Conservation (phyloP, 805 yeast species). For the Sugiyamaella valdiviana region DNA sequence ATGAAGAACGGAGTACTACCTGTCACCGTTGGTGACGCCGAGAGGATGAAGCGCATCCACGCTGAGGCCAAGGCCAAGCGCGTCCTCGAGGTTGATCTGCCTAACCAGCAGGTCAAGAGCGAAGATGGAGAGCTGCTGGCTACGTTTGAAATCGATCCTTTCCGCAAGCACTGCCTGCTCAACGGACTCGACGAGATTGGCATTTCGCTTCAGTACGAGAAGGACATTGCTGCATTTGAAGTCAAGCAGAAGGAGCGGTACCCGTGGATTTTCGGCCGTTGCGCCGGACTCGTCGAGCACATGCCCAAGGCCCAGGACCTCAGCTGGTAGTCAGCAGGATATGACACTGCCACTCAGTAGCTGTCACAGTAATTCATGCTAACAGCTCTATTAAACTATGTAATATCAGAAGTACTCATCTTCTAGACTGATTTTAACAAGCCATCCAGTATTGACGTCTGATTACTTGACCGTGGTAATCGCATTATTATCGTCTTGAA, state of each 20-base stretch:
- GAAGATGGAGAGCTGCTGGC: slow-evolving; percentile 66
- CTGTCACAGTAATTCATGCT: neutral
- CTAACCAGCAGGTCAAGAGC: slow-evolving; percentile 69
- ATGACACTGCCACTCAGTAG: too few relatives aligned
- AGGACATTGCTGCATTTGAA: slow-evolving; percentile 67
- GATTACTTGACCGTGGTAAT: neutral
- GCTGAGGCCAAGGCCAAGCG: slow-evolving; percentile 75
- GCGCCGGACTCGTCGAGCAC: neutral
- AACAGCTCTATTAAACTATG: too few relatives aligned
- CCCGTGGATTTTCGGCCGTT: slow-evolving; percentile 9
- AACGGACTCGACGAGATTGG: slow-evolving; percentile 97
- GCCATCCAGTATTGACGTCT: neutral
- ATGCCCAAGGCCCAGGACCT: neutral
- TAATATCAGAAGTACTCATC: neutral
- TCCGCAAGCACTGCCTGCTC: slow-evolving; percentile 88
- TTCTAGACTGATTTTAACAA: too few relatives aligned
- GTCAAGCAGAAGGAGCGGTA: slow-evolving; percentile 47
- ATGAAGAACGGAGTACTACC: slow-evolving; percentile 93
- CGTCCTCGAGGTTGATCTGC: slow-evolving; percentile 71
- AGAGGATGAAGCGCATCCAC: slow-evolving; percentile 60
- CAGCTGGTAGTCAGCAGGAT: neutral
- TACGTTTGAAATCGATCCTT: slow-evolving; percentile 79
- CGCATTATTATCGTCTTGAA: too few relatives aligned
- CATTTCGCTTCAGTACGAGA: slow-evolving; percentile 83
- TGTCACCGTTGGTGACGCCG: slow-evolving; percentile 75